Evolutionary conservation across 306 rosid species (phyloP).

Genomic region (Trifolium dubium): DNA sequence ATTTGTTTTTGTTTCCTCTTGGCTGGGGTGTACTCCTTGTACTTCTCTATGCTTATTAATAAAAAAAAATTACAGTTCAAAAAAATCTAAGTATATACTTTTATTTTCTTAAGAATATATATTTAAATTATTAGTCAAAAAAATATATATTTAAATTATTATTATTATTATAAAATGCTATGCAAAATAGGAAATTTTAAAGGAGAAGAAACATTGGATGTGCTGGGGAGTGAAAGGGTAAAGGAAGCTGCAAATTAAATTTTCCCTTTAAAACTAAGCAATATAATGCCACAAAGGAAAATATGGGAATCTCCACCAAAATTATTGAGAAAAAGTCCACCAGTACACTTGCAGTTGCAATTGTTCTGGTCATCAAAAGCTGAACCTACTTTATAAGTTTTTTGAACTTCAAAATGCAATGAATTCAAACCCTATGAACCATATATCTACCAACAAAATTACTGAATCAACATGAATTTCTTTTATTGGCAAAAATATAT

Average conservation of each 20-base stretch:
- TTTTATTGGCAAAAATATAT: too few species aligned
- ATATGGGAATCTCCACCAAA: conserved; percentile 52
- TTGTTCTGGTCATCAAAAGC: conserved; percentile 44
- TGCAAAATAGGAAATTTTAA: conserved; percentile 35
- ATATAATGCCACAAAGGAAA: conserved; percentile 44
- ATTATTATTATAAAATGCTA: not conserved
- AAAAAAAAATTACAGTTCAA: too few species aligned
- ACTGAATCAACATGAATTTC: not conserved
- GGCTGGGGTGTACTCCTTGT: too few species aligned
- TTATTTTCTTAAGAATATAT: too few species aligned
- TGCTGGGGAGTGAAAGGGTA: conserved; percentile 24
- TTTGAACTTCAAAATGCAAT: conserved; percentile 36
- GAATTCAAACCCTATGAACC: conserved; percentile 37
- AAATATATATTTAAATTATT: too few species aligned
- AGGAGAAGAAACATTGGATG: conserved; percentile 29
- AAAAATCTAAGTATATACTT: too few species aligned
- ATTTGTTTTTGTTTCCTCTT: too few species aligned
- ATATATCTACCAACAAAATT: conserved; percentile 36
- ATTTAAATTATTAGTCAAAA: too few species aligned
- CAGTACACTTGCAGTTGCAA: conserved; percentile 45
- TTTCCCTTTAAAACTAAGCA: conserved; percentile 43
- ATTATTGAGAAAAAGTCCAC: conserved; percentile 54
- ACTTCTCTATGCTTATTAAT: too few species aligned
- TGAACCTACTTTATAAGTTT: conserved; percentile 42
- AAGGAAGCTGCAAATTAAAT: conserved; percentile 33